These are phyloP conservation scores for Arthrobotrys sphaeroides DNA, from an alignment of 2,329 filamentous ascomycete genomes.

Conservation along the genomic window DNA sequence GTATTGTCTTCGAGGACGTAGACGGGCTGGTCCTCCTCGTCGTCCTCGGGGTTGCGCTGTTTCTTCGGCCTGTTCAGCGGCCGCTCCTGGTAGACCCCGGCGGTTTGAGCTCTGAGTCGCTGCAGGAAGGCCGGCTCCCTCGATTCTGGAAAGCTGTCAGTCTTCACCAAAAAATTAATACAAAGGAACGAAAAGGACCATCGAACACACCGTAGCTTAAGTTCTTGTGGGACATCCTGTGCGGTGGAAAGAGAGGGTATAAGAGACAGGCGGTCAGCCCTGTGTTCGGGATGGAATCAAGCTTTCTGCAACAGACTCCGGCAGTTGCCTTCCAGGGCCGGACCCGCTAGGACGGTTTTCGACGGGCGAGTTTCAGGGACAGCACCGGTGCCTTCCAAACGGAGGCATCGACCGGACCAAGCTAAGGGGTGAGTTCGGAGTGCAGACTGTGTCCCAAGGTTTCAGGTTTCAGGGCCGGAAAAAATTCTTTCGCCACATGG, in stretches of 20 bases:
- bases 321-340: conserved; percentile 13
- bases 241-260: not conserved
- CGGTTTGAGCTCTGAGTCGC: conserved; percentile 56
- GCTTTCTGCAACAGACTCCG: conserved; percentile 8
- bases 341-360: conserved; percentile 11
- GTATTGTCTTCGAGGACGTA: conserved; percentile 77
- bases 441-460: conserved; percentile 3
- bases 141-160: conserved; percentile 54
- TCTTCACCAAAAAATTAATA: not conserved
- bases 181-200: not conserved
- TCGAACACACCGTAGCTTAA: conserved; percentile 56
- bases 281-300: conserved; percentile 5
- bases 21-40: conserved; percentile 79
- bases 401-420: conserved; percentile 7
- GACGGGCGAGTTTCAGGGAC: conserved; percentile 8
- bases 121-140: conserved; percentile 56
- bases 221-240: conserved; percentile 56
- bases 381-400: not conserved
- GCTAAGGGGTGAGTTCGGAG: not conserved
- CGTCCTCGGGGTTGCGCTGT: conserved; percentile 69
- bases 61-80: conserved; percentile 62
- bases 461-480: conserved; percentile 11
- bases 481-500: conserved; percentile 12
- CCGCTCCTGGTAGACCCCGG: conserved; percentile 66
- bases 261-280: not conserved